These are phyloP conservation scores for Dittrichia graveolens DNA, from an alignment of 129 eudicot species.

Conservation along the genomic window DNA sequence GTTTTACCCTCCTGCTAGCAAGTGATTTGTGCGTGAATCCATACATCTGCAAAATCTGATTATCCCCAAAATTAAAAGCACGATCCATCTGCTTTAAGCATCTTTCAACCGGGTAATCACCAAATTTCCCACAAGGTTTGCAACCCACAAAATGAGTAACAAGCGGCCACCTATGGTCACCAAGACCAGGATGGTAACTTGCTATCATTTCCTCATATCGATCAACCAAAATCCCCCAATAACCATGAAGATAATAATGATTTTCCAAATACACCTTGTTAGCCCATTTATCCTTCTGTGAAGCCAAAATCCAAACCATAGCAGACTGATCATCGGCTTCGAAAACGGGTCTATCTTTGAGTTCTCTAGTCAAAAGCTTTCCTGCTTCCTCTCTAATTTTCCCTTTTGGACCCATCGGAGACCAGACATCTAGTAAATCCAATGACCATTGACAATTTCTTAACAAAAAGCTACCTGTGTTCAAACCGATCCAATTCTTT, in stretches of 20 bases:
- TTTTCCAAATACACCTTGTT: conserved; percentile 79
- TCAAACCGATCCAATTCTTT: conserved; percentile 89
- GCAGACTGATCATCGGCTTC: conserved; percentile 99
- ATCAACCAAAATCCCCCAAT: conserved; percentile 95
- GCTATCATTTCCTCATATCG: conserved; percentile 79
- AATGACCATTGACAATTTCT: conserved; percentile 85
- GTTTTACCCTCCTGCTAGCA: conserved; percentile 68
- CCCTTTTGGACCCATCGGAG: conserved; percentile 96
- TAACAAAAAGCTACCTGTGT: conserved; percentile 81
- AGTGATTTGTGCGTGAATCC: conserved; percentile 82
- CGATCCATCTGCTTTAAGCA: conserved; percentile 96
- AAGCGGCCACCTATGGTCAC: conserved; percentile 94
- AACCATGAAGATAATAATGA: conserved; percentile 79
- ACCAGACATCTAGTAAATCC: conserved; percentile 79
- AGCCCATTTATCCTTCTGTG: conserved; percentile 79
- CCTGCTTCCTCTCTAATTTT: conserved; percentile 85
- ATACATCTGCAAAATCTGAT: conserved; percentile 92
- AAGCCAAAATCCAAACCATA: conserved; percentile 75
- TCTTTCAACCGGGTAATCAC: conserved; percentile 91
- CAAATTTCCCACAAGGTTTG: conserved; percentile 87
- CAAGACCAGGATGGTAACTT: conserved; percentile 75
- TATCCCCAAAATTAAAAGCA: conserved; percentile 81
- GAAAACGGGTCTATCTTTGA: conserved; percentile 79
- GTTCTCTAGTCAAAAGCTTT: conserved; percentile 65
- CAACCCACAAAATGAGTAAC: conserved; percentile 98